Base-by-base conservation (phyloP, 2,329 filamentous ascomycete genomes). In the Falciphora oryzae region DNA sequence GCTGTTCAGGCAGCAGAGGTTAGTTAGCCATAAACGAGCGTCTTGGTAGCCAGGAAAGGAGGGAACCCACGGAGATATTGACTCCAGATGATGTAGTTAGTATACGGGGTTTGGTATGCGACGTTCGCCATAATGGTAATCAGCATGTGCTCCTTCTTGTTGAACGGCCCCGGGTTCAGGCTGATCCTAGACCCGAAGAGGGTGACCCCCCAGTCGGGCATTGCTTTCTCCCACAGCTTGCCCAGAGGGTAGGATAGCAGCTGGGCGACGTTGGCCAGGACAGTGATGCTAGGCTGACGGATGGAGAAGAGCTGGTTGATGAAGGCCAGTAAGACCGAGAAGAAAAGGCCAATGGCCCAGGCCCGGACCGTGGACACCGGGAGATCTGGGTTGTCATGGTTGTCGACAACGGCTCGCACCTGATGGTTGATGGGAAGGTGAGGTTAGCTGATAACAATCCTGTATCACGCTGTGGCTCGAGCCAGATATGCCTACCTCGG, bases 71-170 rank as follows among this genome's bases (percentile, higher is more conserved):
- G 27, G 31, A 66, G 50, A 18, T 70, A 77, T 71, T 84, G 82
- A 2, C 77, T 79, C 79, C 80, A 83, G 60, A 82, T 76, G 61
- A 83, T 80, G 66, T 80, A 78, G 70, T 79, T 74, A 0, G 81
- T 82, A 68, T 83, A 83, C 0, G 81, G 81, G 18, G 76, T 70
- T 29, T 75, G 76, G 69, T 75, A 78, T 16, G 80, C 80, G 16
- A 83, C 82, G 71, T 89, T 88, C 64, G 87, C 85, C 82, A 85
- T 85, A 72, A 85, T 83, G 35, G 81, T 79, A 66, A 86, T 82
- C 62, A 86, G 73, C 76, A 84, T 79, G 70, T 87, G 85, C 72
- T 87, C 85, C 73, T 87, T 87, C 69, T 81, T 81, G 64, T 81
- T 82, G 70, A 87, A 87, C 2, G 80, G 80, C 0, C 83, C 83